phyloP scores from a whole-genome alignment of 2,329 filamentous ascomycete genomes.

The Aureobasidium sp. region DNA sequence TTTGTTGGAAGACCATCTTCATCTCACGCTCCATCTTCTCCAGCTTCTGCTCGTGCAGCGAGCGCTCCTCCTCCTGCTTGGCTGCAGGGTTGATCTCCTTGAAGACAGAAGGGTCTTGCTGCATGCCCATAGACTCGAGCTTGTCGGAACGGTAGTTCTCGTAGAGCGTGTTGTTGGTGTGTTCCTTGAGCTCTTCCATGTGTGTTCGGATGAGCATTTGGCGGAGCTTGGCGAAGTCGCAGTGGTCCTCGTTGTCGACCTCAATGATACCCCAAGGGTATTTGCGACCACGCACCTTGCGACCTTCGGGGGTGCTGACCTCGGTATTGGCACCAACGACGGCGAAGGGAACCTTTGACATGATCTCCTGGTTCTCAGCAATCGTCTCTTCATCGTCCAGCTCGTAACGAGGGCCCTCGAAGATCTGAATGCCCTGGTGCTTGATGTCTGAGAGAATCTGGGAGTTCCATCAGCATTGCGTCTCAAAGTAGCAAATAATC shows the following conservation, averaged over 20 bases:
- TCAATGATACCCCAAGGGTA: conserved; percentile 99
- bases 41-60: conserved; percentile 97
- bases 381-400: conserved; percentile 99
- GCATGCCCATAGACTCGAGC: conserved; percentile 96
- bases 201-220: conserved; percentile 99
- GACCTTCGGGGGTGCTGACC: conserved; percentile 82
- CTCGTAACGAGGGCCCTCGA: conserved; percentile 96
- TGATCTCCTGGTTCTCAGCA: conserved; percentile 99
- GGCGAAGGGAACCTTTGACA: conserved; percentile 98
- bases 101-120: conserved; percentile 97
- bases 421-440: conserved; percentile 96
- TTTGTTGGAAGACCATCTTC: conserved; percentile 99
- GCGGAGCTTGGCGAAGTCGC: conserved; percentile 98
- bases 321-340: conserved; percentile 96
- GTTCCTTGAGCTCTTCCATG: conserved; percentile 99
- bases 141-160: conserved; percentile 99
- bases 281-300: conserved; percentile 88
- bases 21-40: conserved; percentile 99
- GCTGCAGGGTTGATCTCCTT: conserved; percentile 99
- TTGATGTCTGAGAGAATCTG: conserved; percentile 96
- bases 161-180: conserved; percentile 98
- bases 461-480: not conserved
- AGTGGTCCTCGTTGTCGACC: conserved; percentile 99
- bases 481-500: not conserved
- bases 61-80: conserved; percentile 98